Evolutionary conservation across 2,329 filamentous ascomycete genomes (phyloP), one percentile per base, ranked within the genome.

Genomic region (Aureobasidium melanogenum): DNA sequence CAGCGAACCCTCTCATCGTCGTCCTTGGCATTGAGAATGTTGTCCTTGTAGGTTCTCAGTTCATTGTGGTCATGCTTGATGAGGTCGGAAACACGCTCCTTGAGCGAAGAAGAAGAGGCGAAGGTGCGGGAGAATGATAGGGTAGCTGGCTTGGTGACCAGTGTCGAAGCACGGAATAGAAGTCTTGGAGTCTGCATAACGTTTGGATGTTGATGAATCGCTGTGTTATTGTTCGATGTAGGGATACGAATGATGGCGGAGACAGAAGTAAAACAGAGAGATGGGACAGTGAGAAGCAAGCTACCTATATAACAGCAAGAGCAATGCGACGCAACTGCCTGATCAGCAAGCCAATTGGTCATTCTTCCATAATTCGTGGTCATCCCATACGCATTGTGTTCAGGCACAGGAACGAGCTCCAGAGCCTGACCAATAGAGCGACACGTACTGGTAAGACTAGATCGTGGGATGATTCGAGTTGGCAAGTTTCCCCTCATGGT

Each of bases 21-120:
- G 51, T 79, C 73, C 12, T 65, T 67, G 4, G 75, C 69, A 36
- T 73, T 71, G 61, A 77, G 62, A 38, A 81, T 73, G n/a, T 74
- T 74, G 26, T 76, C 69, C 66, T 80, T 79, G 64, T 74, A 76
- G 2, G 70, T 63, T 60, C 75, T 70, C 19, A 79, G 65, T 47
- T 76, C 69, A 15, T 69, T 69, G 57, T 80, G 76, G 64, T 79
- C 77, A 30, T 70, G 63, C 50, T 70, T 73, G 64, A 79, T 76
- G 10, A 67, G 65, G 15, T 77, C 73, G 19, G 70, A 70, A 55
- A 71, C 63, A 22, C 28, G 36, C 28, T 39, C 43, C 22, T 12
- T 52, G 14, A 28, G 19, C 14, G 15, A n/a, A 1, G 58, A 56
- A 1, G 47, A 52, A 19, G 46, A 44, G 5, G 58, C 32, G 38